Conservation (phyloP, 805 yeast species). For the Nakazawaea siamensis region DNA sequence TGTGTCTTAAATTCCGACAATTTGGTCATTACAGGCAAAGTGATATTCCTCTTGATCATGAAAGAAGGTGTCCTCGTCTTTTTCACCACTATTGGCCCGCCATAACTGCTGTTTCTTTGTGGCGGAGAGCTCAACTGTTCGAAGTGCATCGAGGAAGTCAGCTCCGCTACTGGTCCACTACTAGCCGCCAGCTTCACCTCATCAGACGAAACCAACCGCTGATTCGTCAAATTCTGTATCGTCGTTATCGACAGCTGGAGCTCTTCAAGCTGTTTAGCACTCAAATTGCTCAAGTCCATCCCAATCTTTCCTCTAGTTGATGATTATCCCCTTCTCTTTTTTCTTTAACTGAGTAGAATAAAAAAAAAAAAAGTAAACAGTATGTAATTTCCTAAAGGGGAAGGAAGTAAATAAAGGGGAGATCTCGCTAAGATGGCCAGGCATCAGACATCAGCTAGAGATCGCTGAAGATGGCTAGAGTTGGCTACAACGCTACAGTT, state of each 20-base stretch:
- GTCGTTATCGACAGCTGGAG: conserved; percentile 4
- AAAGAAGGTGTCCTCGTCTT: conserved; percentile 4
- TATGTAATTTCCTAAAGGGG: conserved; percentile 1
- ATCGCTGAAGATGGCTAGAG: no score
- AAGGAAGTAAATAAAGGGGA: conserved; percentile 7
- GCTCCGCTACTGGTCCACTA: no score
- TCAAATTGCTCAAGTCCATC: neutral
- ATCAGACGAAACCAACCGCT: neutral
- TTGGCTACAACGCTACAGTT: no score
- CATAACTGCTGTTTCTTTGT: no score
- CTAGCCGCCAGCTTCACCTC: neutral
- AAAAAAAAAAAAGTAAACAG: conserved; percentile 1
- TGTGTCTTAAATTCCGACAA: neutral
- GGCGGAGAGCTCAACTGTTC: no score
- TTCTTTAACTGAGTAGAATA: no score
- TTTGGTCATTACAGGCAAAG: conserved; percentile 1
- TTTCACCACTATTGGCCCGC: neutral
- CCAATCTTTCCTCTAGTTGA: conserved; percentile 1
- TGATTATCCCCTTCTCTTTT: no score
- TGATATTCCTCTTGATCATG: conserved; percentile 5
- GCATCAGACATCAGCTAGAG: no score
- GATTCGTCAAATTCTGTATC: conserved; percentile 5
- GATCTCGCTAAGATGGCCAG: no score
- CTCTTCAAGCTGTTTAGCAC: conserved; percentile 7
- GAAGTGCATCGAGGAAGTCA: no score